phyloP scores from a whole-genome alignment of 805 yeast species.

The Candida sakaeoensis region DNA sequence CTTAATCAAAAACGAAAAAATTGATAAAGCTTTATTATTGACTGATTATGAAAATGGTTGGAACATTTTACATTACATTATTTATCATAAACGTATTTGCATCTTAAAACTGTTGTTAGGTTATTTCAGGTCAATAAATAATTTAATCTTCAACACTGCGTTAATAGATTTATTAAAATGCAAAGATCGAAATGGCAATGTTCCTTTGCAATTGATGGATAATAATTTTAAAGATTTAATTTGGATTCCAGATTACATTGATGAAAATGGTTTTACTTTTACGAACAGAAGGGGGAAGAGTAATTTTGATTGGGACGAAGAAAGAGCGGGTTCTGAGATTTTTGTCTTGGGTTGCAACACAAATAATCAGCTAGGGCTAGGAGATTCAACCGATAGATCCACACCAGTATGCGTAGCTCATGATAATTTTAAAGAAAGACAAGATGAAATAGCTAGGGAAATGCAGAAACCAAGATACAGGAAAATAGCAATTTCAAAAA shows the following conservation, averaged over 20 bases:
- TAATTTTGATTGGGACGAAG: conserved; percentile 26
- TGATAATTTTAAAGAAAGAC: conserved; percentile 18
- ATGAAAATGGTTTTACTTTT: conserved; percentile 30
- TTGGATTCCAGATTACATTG: conserved; percentile 42
- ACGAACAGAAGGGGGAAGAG: conserved; percentile 13
- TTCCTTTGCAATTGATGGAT: conserved; percentile 68
- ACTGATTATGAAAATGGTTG: conserved; percentile 77
- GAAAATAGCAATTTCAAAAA: conserved; percentile 53
- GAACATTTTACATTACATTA: conserved; percentile 73
- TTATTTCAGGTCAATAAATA: conserved; percentile 14
- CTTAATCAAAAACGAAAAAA: conserved; percentile 45
- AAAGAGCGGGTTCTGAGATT: conserved; percentile 55
- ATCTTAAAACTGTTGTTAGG: conserved; percentile 45
- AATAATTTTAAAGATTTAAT: conserved; percentile 42
- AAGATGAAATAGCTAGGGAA: conserved; percentile 11
- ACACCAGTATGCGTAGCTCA: conserved; percentile 38
- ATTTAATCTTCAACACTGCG: conserved; percentile 5
- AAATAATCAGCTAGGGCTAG: conserved; percentile 63
- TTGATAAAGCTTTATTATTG: conserved; percentile 36
- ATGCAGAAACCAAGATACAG: conserved; percentile 41
- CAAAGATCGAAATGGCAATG: conserved; percentile 66
- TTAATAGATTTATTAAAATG: conserved; percentile 31
- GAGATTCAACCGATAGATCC: conserved; percentile 49
- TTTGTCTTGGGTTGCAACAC: conserved; percentile 61
- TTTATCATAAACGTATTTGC: conserved; percentile 52